These are phyloP conservation scores for Ogataea paraovalis DNA, from an alignment of 805 yeast genomes.

Conservation along the genomic window DNA sequence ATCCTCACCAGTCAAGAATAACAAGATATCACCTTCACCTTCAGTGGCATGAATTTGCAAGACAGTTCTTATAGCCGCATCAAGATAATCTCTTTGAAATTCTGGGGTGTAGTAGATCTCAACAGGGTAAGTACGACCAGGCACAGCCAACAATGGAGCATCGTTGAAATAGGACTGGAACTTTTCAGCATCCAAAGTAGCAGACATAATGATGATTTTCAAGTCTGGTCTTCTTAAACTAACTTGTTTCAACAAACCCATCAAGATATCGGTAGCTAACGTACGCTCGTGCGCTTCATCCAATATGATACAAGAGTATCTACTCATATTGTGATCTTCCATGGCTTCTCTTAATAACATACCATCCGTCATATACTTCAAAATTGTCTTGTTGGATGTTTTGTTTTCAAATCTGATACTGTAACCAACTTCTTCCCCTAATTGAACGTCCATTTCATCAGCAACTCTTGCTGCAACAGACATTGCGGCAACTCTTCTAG, in stretches of 20 bases:
- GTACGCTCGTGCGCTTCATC: slow-evolving; percentile 99
- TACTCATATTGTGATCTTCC: slow-evolving; percentile 81
- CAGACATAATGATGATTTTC: slow-evolving; percentile 94
- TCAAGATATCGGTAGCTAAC: slow-evolving; percentile 89
- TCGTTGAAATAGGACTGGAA: slow-evolving; percentile 84
- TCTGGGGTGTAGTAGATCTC: slow-evolving; percentile 97
- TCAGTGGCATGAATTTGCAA: slow-evolving; percentile 96
- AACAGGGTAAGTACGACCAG: slow-evolving; percentile 97
- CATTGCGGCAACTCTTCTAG: slow-evolving; percentile 99
- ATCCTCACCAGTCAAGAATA: slow-evolving; percentile 94
- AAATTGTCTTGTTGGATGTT: slow-evolving; percentile 71
- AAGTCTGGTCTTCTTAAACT: slow-evolving; percentile 77
- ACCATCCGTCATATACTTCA: slow-evolving; percentile 98
- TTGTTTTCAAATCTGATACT: slow-evolving; percentile 90
- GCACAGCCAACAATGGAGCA: slow-evolving; percentile 94
- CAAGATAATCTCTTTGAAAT: slow-evolving; percentile 90
- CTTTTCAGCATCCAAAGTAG: slow-evolving; percentile 95
- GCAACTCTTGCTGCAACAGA: slow-evolving; percentile 97
- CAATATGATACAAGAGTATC: slow-evolving; percentile 84
- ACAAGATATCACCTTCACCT: slow-evolving; percentile 82
- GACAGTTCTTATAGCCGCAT: slow-evolving; percentile 93
- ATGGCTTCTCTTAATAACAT: slow-evolving; percentile 95
- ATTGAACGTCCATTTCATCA: slow-evolving; percentile 89
- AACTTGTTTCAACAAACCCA: slow-evolving; percentile 90
- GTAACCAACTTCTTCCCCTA: slow-evolving; percentile 96